These are phyloP conservation scores for Xeromyces bisporus DNA, from an alignment of 495 filamentous ascomycete species.

Conservation along the genomic window DNA sequence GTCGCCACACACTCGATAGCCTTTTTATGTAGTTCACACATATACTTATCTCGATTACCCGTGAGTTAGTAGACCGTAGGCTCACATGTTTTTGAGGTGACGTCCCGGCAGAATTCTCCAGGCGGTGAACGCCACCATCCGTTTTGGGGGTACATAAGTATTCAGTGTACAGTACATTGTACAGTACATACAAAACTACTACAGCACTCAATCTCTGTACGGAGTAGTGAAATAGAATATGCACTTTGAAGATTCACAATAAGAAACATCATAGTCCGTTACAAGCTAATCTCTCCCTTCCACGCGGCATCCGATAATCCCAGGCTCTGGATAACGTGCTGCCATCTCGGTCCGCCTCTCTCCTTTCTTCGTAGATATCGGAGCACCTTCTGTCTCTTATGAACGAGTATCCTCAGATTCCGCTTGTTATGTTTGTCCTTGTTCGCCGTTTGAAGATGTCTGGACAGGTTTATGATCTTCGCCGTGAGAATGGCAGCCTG, in stretches of 20 bases:
- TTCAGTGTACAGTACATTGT: too few relatives aligned
- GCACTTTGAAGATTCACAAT: constrained; percentile 1
- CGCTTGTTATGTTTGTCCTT: constrained; percentile 89
- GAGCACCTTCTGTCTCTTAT: constrained; percentile 76
- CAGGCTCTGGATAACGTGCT: constrained; percentile 60
- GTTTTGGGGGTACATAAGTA: too few relatives aligned
- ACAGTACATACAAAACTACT: too few relatives aligned
- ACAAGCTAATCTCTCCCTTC: constrained; percentile 71
- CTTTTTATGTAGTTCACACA: too few relatives aligned
- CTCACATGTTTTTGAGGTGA: too few relatives aligned
- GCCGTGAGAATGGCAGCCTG: constrained; percentile 93
- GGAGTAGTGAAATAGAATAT: too few relatives aligned
- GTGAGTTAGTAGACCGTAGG: too few relatives aligned
- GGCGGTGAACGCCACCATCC: too few relatives aligned
- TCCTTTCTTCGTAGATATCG: constrained; percentile 78
- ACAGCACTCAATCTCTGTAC: too few relatives aligned
- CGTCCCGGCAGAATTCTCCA: too few relatives aligned
- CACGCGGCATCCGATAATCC: constrained; percentile 76
- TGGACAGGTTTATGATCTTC: constrained; percentile 71
- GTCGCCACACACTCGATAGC: too few relatives aligned
- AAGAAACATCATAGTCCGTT: constrained; percentile 12
- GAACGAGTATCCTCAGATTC: constrained; percentile 68
- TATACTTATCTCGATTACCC: too few relatives aligned
- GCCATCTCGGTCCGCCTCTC: constrained; percentile 76
- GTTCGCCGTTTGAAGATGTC: constrained; percentile 33